Evolutionary conservation across 2,329 filamentous ascomycete species (phyloP).

Genomic region (Fonsecaea erecta): DNA sequence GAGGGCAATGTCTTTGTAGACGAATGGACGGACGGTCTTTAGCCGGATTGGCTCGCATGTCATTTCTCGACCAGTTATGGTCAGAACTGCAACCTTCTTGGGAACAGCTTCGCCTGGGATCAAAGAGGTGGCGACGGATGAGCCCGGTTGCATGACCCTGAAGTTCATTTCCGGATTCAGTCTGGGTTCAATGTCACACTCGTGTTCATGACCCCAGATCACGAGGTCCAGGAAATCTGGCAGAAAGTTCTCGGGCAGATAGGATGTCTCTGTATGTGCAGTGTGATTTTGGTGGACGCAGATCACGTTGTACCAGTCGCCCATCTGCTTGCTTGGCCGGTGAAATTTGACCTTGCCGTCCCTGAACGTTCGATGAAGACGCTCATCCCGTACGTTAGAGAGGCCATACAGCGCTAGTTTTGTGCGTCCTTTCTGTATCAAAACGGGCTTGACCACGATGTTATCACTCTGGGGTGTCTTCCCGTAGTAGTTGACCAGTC

Average conservation of each 20-base stretch:
- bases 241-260: slow-evolving; percentile 89
- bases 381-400: slow-evolving; percentile 94
- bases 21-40: slow-evolving; percentile 87
- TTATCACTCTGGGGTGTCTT: slow-evolving; percentile 91
- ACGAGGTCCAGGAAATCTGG: slow-evolving; percentile 90
- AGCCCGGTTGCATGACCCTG: slow-evolving; percentile 95
- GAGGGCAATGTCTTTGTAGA: slow-evolving; percentile 80
- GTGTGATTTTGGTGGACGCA: slow-evolving; percentile 96
- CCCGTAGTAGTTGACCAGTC: slow-evolving; percentile 94
- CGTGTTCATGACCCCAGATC: slow-evolving; percentile 97
- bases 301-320: slow-evolving; percentile 95
- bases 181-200: slow-evolving; percentile 85
- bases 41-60: slow-evolving; percentile 78
- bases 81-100: slow-evolving; percentile 88
- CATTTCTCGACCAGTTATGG: slow-evolving; percentile 81
- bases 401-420: slow-evolving; percentile 92
- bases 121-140: slow-evolving; percentile 91
- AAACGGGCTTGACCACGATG: slow-evolving; percentile 85
- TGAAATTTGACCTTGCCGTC: slow-evolving; percentile 95
- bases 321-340: slow-evolving; percentile 75
- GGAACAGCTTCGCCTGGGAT: slow-evolving; percentile 86
- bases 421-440: slow-evolving; percentile 90
- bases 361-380: slow-evolving; percentile 89
- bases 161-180: slow-evolving; percentile 88
- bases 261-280: slow-evolving; percentile 88